Evolutionary conservation across 768 basidiomycete species (phyloP).

Genomic region (Tylopilus balloui): DNA sequence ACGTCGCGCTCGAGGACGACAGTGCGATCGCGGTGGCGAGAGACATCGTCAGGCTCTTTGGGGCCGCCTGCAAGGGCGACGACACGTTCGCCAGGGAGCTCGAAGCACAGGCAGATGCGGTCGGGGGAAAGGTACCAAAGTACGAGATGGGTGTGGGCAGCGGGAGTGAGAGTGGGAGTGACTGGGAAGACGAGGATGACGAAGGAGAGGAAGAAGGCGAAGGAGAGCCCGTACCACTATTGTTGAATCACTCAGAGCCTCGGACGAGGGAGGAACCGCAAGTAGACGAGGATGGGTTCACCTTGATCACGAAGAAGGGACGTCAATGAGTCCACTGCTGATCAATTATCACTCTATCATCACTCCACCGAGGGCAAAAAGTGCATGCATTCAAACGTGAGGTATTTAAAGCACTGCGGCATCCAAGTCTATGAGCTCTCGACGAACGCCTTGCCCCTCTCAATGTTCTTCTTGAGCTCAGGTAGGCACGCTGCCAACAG

Average conservation of each 20-base stretch:
- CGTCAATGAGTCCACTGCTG: conserved; percentile 29
- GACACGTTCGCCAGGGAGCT: conserved; percentile 51
- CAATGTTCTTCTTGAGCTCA: conserved; percentile 96
- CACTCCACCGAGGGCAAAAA: background rate
- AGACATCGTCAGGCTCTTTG: conserved; percentile 71
- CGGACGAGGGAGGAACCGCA: conserved; percentile 52
- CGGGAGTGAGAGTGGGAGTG: conserved; percentile 36
- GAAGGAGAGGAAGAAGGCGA: conserved; percentile 35
- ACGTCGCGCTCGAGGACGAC: conserved; percentile 77
- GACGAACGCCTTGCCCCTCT: conserved; percentile 84
- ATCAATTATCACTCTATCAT: background rate
- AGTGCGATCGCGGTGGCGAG: conserved; percentile 69
- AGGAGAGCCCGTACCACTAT: conserved; percentile 50
- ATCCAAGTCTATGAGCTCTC: conserved; percentile 35
- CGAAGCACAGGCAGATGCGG: conserved; percentile 57
- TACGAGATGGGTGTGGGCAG: conserved; percentile 39
- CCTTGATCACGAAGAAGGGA: conserved; percentile 62
- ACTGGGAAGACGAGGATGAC: conserved; percentile 39
- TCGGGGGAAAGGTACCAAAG: conserved; percentile 52
- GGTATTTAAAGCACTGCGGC: conserved; percentile 18
- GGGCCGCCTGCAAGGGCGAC: conserved; percentile 42
- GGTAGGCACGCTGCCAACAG: conserved; percentile 84
- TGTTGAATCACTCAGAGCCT: conserved; percentile 41
- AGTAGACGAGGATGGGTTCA: conserved; percentile 92
- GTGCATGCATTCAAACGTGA: conserved; percentile 11